phyloP scores from a whole-genome alignment of 495 filamentous ascomycete species.

The Neurospora sp. region DNA sequence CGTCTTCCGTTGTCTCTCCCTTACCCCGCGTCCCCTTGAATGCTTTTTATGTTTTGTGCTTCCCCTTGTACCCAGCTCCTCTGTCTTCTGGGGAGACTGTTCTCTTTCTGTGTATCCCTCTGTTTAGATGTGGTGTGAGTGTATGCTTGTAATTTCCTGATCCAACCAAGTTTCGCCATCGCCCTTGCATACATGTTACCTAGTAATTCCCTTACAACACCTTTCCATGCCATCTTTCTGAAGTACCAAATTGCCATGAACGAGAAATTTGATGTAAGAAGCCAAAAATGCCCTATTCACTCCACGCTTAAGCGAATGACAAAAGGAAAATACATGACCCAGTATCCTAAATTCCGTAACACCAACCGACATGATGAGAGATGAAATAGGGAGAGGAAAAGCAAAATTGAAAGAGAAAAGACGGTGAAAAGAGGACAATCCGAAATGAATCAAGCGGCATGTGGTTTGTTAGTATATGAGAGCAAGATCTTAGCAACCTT shows the following conservation, averaged over 20 bases:
- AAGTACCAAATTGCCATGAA: neutral
- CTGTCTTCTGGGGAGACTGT: neutral
- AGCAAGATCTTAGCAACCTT: too few relatives aligned
- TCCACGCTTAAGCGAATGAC: neutral
- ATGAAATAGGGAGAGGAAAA: neutral
- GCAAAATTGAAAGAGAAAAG: neutral
- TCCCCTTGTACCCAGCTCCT: neutral
- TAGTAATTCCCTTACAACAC: neutral
- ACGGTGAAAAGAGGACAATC: neutral
- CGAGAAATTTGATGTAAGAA: neutral
- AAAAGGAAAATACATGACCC: neutral
- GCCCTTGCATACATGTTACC: neutral
- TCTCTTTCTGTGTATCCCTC: neutral
- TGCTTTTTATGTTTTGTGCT: neutral
- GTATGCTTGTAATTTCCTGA: neutral
- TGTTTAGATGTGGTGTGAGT: neutral
- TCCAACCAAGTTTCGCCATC: neutral
- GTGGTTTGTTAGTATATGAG: too few relatives aligned
- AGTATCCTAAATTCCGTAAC: neutral
- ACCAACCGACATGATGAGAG: neutral
- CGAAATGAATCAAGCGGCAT: neutral
- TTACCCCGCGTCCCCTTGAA: neutral
- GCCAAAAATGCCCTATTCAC: neutral
- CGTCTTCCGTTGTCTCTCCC: neutral
- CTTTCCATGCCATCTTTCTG: neutral